phyloP scores from a whole-genome alignment of 202 grass and related monocot genomes.

The Panicum hallii region DNA sequence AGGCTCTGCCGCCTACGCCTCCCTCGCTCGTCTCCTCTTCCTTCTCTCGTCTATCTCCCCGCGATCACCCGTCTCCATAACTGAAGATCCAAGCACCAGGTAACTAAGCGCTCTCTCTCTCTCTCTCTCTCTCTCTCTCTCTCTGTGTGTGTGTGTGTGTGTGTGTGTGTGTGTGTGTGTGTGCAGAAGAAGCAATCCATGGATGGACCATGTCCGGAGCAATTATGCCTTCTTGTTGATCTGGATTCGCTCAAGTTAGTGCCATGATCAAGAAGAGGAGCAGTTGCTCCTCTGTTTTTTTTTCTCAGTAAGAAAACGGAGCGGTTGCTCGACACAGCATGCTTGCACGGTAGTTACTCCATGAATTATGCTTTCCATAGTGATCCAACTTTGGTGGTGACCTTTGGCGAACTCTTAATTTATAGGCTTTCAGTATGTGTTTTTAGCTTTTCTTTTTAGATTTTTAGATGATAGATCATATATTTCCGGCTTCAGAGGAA shows the following conservation, averaged over 20 bases:
- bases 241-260: neutral
- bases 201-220: neutral
- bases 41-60: neutral
- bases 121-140: constrained; percentile 4
- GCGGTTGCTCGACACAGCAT: constrained; percentile 3
- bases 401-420: neutral
- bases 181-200: neutral
- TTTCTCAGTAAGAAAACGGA: neutral
- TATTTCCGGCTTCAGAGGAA: too few species aligned
- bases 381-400: neutral
- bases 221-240: neutral
- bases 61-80: constrained; percentile 4
- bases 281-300: neutral
- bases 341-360: neutral
- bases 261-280: constrained; percentile 2
- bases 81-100: constrained; percentile 13
- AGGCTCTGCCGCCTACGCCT: neutral
- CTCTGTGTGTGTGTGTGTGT: too few species aligned
- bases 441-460: neutral
- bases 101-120: constrained; percentile 1
- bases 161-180: too few species aligned
- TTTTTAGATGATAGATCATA: neutral
- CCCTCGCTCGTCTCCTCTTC: neutral
- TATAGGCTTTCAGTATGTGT: neutral
- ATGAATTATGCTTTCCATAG: neutral